phyloP scores from a whole-genome alignment of 768 basidiomycete species.

The Phanerochaete carnosa region DNA sequence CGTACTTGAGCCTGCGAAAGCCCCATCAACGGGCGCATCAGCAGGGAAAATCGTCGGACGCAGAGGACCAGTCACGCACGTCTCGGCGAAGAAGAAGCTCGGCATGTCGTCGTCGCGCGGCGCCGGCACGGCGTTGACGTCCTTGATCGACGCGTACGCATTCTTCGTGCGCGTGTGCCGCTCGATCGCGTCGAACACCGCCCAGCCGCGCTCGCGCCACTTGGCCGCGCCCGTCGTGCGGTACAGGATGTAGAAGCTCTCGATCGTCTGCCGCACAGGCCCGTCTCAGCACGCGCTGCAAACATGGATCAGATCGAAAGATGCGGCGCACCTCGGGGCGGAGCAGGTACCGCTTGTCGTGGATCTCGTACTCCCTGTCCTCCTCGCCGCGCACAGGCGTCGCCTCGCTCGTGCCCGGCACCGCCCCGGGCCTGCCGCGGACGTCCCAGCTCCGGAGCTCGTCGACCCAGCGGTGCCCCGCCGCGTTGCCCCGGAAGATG shows the following conservation, averaged over 20 bases:
- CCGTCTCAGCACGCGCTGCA: conserved; percentile 39
- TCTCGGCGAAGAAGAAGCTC: conserved; percentile 56
- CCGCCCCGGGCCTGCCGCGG: conserved; percentile 27
- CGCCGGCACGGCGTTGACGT: conserved; percentile 44
- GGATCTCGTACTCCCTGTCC: conserved; percentile 49
- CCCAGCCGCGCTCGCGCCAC: conserved; percentile 75
- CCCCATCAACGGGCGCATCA: neutral
- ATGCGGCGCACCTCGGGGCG: conserved; percentile 56
- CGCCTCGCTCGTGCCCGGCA: conserved; percentile 50
- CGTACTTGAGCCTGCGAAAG: conserved; percentile 59
- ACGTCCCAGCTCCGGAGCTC: conserved; percentile 44
- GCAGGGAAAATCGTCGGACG: neutral
- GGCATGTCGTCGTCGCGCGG: conserved; percentile 58
- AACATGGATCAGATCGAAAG: neutral
- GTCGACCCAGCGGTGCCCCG: conserved; percentile 31
- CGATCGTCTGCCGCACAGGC: conserved; percentile 55
- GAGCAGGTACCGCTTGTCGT: conserved; percentile 49
- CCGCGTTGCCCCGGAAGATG: conserved; percentile 28
- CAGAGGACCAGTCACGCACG: conserved; percentile 26
- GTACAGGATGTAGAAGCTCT: conserved; percentile 72
- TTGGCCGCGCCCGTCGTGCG: conserved; percentile 60
- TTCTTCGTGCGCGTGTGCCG: conserved; percentile 49
- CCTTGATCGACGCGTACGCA: conserved; percentile 58
- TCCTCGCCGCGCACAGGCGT: conserved; percentile 26
- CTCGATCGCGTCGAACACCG: conserved; percentile 69